Base-by-base conservation (phyloP, 2,329 filamentous ascomycete species). In the Aspergillus nomiae region DNA sequence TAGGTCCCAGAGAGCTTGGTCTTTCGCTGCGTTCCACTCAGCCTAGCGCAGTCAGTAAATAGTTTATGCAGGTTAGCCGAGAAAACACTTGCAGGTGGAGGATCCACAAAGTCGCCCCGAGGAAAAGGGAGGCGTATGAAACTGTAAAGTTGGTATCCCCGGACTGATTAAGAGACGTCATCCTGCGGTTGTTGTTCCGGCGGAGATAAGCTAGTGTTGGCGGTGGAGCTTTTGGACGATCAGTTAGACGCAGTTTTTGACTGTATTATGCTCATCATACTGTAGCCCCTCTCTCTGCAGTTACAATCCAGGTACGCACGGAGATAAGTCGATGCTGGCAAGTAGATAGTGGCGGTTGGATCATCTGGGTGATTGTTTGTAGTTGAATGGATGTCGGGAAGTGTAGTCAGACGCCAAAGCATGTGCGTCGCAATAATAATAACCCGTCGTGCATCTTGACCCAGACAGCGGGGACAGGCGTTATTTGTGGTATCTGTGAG, bases 1-100 rank as follows among this genome's bases (percentile, higher is more conserved):
- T 58, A 97, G 88, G 76, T 92, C 92, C 95, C 95, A 99, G 19
- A 99, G 80, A 11, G 88, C 88, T 63, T 92, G 90, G 73, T 98
- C 95, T 77, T 97, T 98, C 26, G 85, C 83, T 1, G 90, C 85
- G 77, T 94, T 89, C 95, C 95, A 99, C 77, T 92, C 88, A 60
- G 95, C 89, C 92, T 96, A 70, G 19, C 36, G 71, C 65, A 34
- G 60, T 65, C 36, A 73, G 70, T 61, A 26, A 24, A 56, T 66
- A 63, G 62, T 56, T 34, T 9, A 24, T 43, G 36, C 30, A 58
- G 19, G 21, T 24, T 12, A 61, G 11, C 32, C 45, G 28, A 34
- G 28, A 12, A 28, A 32, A 28, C 58, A 59, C 86, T 76, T 85
- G 94, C 94, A 67, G 90, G 89, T 54, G 92, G 91, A 62, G 95